Conservation (phyloP, 2,329 filamentous ascomycete genomes). For the Exophiala sp. region DNA sequence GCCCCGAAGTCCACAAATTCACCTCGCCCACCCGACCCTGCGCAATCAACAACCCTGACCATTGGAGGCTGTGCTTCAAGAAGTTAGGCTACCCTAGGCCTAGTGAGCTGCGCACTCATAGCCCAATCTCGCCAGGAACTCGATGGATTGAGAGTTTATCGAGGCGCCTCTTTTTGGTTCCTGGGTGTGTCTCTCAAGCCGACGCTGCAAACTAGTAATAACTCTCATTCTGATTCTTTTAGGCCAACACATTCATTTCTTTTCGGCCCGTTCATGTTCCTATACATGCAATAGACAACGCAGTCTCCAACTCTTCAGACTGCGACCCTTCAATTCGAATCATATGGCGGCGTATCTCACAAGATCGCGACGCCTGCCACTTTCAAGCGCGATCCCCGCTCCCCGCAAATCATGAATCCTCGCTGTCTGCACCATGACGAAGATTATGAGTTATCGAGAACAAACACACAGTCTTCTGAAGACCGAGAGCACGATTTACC, state of each 20-base stretch:
- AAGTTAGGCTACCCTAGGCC: not conserved
- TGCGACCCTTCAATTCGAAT: not conserved
- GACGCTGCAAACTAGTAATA: no score
- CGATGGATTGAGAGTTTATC: not conserved
- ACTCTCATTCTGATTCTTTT: not conserved
- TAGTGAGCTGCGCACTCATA: not conserved
- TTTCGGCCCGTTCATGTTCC: not conserved
- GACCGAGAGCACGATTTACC: conserved; percentile 8
- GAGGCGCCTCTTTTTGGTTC: not conserved
- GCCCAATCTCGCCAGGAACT: conserved; percentile 1
- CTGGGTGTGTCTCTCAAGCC: not conserved
- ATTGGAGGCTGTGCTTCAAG: not conserved
- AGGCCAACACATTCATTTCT: not conserved
- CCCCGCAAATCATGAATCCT: conserved; percentile 17
- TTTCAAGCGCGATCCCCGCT: conserved; percentile 2
- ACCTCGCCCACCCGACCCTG: no score
- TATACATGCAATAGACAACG: not conserved
- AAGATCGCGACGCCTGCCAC: conserved; percentile 1
- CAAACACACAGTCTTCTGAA: conserved; percentile 16
- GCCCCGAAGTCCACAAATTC: no score
- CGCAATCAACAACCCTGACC: not conserved
- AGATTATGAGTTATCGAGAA: conserved; percentile 19
- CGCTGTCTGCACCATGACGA: conserved; percentile 9
- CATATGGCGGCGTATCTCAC: conserved; percentile 15
- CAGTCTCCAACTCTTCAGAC: not conserved